These are phyloP conservation scores for Diospyros lotus DNA, from an alignment of 148 eudicot genomes.

Conservation along the genomic window DNA sequence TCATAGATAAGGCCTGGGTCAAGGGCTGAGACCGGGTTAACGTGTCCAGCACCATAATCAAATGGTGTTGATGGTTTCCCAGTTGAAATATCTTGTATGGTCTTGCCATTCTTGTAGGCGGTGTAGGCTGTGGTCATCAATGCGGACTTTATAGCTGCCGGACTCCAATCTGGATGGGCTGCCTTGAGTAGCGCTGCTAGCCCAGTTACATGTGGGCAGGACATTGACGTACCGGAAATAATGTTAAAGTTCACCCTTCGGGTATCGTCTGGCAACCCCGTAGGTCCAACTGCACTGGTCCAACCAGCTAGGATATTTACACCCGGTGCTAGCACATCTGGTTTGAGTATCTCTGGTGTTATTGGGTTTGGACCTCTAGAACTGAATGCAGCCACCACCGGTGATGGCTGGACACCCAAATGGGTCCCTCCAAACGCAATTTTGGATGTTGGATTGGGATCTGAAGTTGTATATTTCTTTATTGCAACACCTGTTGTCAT, in stretches of 20 bases:
- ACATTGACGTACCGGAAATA: conserved; percentile 91
- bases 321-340: conserved; percentile 83
- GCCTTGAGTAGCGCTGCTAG: conserved; percentile 73
- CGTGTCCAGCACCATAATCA: conserved; percentile 81
- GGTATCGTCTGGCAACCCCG: conserved; percentile 43
- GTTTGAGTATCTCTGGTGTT: conserved; percentile 74
- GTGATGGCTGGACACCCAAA: conserved; percentile 71
- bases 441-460: conserved; percentile 42
- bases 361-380: conserved; percentile 78
- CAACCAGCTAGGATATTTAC: conserved; percentile 87
- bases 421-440: conserved; percentile 52
- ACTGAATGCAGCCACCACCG: conserved; percentile 77
- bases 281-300: conserved; percentile 69
- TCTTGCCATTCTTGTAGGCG: conserved; percentile 44
- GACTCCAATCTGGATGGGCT: conserved; percentile 76
- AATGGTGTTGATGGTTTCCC: conserved; percentile 63
- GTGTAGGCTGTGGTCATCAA: conserved; percentile 83
- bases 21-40: conserved; percentile 59
- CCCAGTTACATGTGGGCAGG: conserved; percentile 87
- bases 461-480: conserved; percentile 45
- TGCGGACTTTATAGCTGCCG: conserved; percentile 77
- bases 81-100: conserved; percentile 54
- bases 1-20: conserved; percentile 87
- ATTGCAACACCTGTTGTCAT: conserved; percentile 46
- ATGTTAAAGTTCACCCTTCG: conserved; percentile 74